A percentile compares a stretch with the other conserved stretches of the same genome.
phyloP scores from a whole-genome alignment of 805 yeast species.

The Kurtzmaniella cleridarum region DNA sequence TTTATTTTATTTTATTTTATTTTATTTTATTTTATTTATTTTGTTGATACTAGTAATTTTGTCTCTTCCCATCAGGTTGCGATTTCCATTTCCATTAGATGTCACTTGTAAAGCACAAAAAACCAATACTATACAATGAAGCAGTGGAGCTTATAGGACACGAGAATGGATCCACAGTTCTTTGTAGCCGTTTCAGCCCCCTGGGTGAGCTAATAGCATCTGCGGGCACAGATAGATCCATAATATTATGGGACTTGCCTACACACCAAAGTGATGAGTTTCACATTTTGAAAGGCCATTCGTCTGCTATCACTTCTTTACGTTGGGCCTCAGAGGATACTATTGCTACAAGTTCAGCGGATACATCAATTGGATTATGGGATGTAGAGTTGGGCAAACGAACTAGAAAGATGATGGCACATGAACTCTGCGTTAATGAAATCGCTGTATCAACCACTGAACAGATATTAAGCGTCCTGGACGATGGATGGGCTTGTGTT shows the following conservation, averaged over 20 bases:
- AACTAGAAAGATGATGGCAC: conserved; percentile 49
- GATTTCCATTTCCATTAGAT: too few species aligned
- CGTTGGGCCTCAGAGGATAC: conserved; percentile 47
- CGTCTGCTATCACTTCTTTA: conserved; percentile 58
- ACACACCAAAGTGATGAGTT: conserved; percentile 17
- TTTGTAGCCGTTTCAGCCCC: conserved; percentile 46
- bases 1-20: too few species aligned
- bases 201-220: conserved; percentile 53
- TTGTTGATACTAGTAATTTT: too few species aligned
- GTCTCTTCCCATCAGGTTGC: too few species aligned
- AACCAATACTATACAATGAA: conserved; percentile 15
- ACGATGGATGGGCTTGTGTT: conserved; percentile 52
- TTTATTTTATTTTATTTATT: too few species aligned
- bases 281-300: conserved; percentile 51
- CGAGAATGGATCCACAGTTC: conserved; percentile 39
- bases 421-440: conserved; percentile 51
- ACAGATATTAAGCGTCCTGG: conserved; percentile 49
- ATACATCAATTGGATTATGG: conserved; percentile 55
- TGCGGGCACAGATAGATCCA: conserved; percentile 54
- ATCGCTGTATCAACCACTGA: conserved; percentile 31
- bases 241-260: conserved; percentile 44
- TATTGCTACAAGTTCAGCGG: conserved; percentile 53
- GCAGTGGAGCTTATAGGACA: conserved; percentile 47
- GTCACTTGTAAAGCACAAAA: too few species aligned
- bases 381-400: conserved; percentile 55